Conservation (phyloP, 768 basidiomycete genomes). For the Xerocomellus intermedius region DNA sequence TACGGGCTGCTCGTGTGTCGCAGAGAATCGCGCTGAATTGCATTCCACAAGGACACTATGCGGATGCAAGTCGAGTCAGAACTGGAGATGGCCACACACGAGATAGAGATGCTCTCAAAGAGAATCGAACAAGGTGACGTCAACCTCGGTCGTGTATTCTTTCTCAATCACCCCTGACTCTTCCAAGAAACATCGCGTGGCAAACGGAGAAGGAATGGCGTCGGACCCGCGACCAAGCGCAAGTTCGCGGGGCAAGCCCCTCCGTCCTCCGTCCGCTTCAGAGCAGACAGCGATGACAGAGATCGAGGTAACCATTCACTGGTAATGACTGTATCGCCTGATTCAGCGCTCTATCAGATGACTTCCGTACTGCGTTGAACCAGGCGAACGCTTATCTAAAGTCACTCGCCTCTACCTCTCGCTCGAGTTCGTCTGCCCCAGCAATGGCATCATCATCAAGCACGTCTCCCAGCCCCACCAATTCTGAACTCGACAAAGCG, state of each 20-base stretch:
- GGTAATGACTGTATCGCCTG: not conserved
- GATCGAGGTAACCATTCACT: constrained; percentile 30
- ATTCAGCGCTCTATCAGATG: constrained; percentile 44
- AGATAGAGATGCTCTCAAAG: constrained; percentile 62
- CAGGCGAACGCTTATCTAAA: constrained; percentile 61
- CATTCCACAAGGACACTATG: constrained; percentile 50
- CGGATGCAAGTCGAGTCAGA: constrained; percentile 74
- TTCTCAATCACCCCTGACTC: not conserved
- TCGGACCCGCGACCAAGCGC: constrained; percentile 28
- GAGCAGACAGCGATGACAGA: constrained; percentile 35
- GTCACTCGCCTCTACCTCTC: constrained; percentile 49
- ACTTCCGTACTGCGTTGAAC: constrained; percentile 69
- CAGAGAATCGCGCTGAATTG: constrained; percentile 9
- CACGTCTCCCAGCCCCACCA: constrained; percentile 34
- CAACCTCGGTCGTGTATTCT: not conserved
- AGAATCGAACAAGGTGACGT: constrained; percentile 47
- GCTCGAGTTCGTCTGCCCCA: constrained; percentile 33
- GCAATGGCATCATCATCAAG: constrained; percentile 40
- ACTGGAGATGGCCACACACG: constrained; percentile 68
- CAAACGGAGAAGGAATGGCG: constrained; percentile 30
- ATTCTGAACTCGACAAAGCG: constrained; percentile 47
- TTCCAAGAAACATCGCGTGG: constrained; percentile 29
- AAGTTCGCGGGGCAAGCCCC: constrained; percentile 36
- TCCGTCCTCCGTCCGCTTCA: constrained; percentile 24
- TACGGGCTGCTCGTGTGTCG: constrained; percentile 24